Base-by-base conservation (phyloP, 2,329 filamentous ascomycete species). In the Acrocalymma vagum region DNA sequence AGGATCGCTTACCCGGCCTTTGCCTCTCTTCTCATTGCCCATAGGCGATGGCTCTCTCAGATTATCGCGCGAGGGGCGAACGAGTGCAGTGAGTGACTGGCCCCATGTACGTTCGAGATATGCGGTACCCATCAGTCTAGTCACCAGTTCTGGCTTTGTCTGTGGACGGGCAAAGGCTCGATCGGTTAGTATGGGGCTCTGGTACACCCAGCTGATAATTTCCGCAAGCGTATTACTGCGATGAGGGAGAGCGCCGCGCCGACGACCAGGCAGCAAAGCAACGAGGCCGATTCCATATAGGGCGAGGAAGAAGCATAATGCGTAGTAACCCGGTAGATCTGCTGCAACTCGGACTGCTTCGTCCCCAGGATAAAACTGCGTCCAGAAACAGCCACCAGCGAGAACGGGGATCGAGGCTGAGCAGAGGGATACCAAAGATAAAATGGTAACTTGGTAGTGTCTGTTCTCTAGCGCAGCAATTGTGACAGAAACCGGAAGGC, bases 151-250 rank as follows among this genome's bases (percentile, higher is more conserved):
- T 0, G 75, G 75, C 51, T 85, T 86, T n/a, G 78, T 84, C 18
- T 78, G 76, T 3, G 86, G 82, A 24, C 84, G 80, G 34, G 84
- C 79, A 63, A 96, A 93, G 0, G 87, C 81, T 8, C 84, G 78
- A 60, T 96, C 91, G 5, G 81, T 76, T 2, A 89, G 74, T 13
- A 95, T 74, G 16, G 86, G 85, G 28, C 85, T 85, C 53, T 86
- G 85, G 44, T 88, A 84, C 27, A 93, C 76, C 64, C 93, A 92
- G 60, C 84, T 86, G 54, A 95, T 80, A 15, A 92, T 77, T 63
- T 92, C 90, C 1, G 88, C 87, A 13, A 95, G 77, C 30, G 81
- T 89, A 45, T 79, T 81, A 26, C 88, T 84, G 5, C 79, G 78
- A 63, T 95, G 90, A 0, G 90, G 90, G 2, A 95, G 79, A 27